phyloP scores from a whole-genome alignment of 2,329 filamentous ascomycete species.

The Colletotrichum spaethianum region DNA sequence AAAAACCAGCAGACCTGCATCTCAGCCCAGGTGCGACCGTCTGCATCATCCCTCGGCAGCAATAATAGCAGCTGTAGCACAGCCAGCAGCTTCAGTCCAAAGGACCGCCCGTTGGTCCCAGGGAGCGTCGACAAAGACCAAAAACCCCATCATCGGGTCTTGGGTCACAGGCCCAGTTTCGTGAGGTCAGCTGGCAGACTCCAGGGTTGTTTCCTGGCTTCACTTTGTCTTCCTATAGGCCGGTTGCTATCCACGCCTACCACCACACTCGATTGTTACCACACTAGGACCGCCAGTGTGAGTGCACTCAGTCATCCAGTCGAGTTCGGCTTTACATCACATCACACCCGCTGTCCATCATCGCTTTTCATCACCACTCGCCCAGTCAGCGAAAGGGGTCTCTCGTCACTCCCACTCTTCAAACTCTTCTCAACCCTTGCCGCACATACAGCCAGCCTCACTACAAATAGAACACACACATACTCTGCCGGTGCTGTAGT shows the following conservation, averaged over 20 bases:
- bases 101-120: background rate
- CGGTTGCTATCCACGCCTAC: conserved; percentile 25
- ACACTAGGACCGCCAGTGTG: conserved; percentile 17
- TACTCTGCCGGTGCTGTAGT: conserved; percentile 21
- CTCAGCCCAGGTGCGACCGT: conserved; percentile 8
- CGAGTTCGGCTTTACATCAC: conserved; percentile 29
- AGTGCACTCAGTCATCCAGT: background rate
- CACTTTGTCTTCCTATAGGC: conserved; percentile 34
- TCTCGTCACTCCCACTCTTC: background rate
- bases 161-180: conserved; percentile 33
- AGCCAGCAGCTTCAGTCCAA: conserved; percentile 8
- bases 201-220: conserved; percentile 9
- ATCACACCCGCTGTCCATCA: conserved; percentile 11
- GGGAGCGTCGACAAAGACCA: conserved; percentile 14
- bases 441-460: background rate
- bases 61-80: background rate
- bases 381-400: conserved; percentile 16
- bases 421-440: background rate
- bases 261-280: conserved; percentile 26
- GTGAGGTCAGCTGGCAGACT: conserved; percentile 40
- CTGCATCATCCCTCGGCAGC: background rate
- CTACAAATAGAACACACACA: background rate
- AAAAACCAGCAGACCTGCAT: conserved; percentile 16
- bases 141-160: conserved; percentile 21
- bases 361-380: conserved; percentile 8